phyloP scores from a whole-genome alignment of 345 rosid species.

The Populus nigra region DNA sequence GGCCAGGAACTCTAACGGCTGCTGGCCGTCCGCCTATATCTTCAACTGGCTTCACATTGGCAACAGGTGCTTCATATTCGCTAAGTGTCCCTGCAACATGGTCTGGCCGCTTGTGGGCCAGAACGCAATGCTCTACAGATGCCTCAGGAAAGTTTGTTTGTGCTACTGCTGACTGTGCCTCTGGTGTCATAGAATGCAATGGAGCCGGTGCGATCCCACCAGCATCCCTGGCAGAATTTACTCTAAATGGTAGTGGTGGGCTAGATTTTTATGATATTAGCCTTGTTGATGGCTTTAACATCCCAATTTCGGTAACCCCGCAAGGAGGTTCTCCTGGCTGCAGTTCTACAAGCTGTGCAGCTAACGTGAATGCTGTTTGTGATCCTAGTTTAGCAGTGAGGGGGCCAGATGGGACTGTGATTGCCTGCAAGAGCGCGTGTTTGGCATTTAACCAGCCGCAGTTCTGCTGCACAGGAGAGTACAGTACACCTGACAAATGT shows the following conservation, averaged over 20 bases:
- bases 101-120: conserved; percentile 56
- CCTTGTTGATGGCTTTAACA: too few relatives aligned
- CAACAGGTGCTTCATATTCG: conserved; percentile 18
- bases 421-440: not conserved
- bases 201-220: conserved; percentile 43
- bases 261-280: too few relatives aligned
- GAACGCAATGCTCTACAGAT: conserved; percentile 40
- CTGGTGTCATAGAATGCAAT: conserved; percentile 27
- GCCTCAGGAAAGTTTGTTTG: conserved; percentile 34
- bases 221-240: too few relatives aligned
- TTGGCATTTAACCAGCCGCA: conserved; percentile 17
- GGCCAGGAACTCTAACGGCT: not conserved
- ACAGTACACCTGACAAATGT: conserved; percentile 41
- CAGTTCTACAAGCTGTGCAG: too few relatives aligned
- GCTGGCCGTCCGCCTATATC: not conserved
- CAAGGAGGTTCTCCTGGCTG: too few relatives aligned
- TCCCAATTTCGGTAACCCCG: too few relatives aligned
- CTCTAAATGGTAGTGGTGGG: too few relatives aligned
- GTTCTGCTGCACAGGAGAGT: conserved; percentile 44
- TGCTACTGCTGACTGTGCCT: conserved; percentile 43
- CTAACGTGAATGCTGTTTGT: too few relatives aligned
- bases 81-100: conserved; percentile 35
- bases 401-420: conserved; percentile 18
- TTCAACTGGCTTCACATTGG: conserved; percentile 37
- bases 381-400: conserved; percentile 34